Base-by-base conservation (phyloP, 257 asterid species). In the Euphrasia confusa region DNA sequence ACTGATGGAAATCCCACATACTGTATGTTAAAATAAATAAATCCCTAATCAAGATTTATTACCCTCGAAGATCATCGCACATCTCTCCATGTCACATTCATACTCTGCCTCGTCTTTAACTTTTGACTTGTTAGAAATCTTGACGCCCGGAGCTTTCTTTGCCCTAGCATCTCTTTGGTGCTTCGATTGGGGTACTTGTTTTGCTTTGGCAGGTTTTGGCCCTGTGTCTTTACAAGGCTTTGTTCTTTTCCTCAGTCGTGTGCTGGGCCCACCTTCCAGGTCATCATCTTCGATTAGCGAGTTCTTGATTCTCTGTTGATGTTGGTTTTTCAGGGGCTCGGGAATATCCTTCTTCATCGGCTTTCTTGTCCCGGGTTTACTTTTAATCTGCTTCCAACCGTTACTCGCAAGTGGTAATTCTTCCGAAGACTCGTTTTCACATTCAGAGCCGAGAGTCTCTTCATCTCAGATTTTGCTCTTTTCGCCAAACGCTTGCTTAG, bases 41-140 rank as follows among this genome's bases (percentile, higher is more conserved):
- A 53, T 6, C 59, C 18, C 60, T 21, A 18, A 17, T 0, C 24
- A 21, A 21, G 24, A 21, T 21, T 21, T 21, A n/a, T n/a, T n/a
- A 71, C 15, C 89, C 68, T 39, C 74, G 40, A 87, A 93, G 70
- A 95, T 84, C 97, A 89, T 89, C 27, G 78, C 71, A 83, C 99
- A 93, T 18, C 95, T 96, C 63, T 93, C 99, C 66, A 85, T 66
- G 67, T 93, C 92, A 55, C 99, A 93, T 33, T 72, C 75, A 44
- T 76, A 84, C 64, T 87, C 95, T 3, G 66, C 80, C 54, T 79
- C 90, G 2, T 82, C 91, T 71, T 48, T 75, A 2, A 26, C 47
- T 76, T 75, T 86, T 10, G 75, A 64, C 60, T 63, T 78, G 58
- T 58, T 76, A n/a, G 68, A 62, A 53, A 44, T 68, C 72, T 77